These are phyloP conservation scores for Triadica sebifera DNA, from an alignment of 345 rosid species.

Conservation along the genomic window DNA sequence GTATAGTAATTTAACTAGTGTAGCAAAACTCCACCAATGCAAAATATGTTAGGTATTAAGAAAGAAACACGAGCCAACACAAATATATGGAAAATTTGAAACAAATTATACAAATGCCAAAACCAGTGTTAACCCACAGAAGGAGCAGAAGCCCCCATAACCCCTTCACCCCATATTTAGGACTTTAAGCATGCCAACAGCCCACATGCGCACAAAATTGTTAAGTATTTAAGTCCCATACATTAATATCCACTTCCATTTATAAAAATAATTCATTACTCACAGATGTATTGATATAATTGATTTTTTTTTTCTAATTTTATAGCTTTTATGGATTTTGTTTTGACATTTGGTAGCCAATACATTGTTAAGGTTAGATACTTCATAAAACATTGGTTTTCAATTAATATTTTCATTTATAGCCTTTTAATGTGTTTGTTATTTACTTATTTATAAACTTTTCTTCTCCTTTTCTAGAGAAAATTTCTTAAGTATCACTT, in stretches of 20 bases:
- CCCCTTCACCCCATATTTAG: not conserved
- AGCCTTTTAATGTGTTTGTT: not conserved
- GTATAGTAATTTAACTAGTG: slow-evolving; percentile 1
- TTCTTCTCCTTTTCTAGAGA: not conserved
- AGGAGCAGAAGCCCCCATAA: slow-evolving; percentile 1
- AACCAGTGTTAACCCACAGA: not conserved
- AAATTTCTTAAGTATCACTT: not conserved
- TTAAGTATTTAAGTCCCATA: not conserved
- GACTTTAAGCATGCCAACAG: not conserved
- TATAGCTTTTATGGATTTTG: not conserved
- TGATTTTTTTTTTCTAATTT: too few relatives aligned
- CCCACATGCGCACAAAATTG: not conserved
- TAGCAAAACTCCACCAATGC: not conserved
- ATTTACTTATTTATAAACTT: not conserved
- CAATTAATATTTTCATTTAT: not conserved
- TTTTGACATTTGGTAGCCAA: not conserved
- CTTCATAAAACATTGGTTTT: not conserved
- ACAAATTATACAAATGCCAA: not conserved
- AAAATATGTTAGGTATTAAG: not conserved
- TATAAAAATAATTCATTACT: not conserved
- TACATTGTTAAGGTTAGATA: not conserved
- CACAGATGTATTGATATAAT: not conserved
- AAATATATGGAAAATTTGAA: not conserved
- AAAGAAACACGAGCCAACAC: not conserved
- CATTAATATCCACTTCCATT: not conserved